phyloP scores from a whole-genome alignment of 371 early-diverging fungal species.

The Encephalitozoon hellem region DNA sequence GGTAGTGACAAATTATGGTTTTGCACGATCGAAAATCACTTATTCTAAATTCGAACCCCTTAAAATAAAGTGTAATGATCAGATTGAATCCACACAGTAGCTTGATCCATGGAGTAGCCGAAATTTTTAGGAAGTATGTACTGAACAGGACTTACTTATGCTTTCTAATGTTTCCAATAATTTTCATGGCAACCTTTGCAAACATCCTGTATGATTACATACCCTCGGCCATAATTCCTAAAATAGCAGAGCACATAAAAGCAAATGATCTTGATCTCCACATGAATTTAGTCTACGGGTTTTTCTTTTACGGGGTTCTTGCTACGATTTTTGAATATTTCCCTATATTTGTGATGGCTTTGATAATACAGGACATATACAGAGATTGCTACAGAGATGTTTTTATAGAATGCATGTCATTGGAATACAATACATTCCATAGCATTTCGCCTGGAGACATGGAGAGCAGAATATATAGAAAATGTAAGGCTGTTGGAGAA shows the following conservation, averaged over 20 bases:
- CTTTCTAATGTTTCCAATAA: not conserved
- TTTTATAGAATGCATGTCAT: constrained; percentile 31
- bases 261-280: not conserved
- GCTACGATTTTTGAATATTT: constrained; percentile 15
- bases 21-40: not conserved
- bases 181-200: not conserved
- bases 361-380: constrained; percentile 25
- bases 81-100: not conserved
- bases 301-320: not conserved
- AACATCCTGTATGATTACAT: not conserved
- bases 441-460: constrained; percentile 42
- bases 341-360: constrained; percentile 30
- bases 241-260: not conserved
- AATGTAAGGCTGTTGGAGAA: constrained; percentile 38
- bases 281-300: not conserved
- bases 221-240: not conserved
- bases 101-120: not conserved
- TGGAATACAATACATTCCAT: constrained; percentile 34
- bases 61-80: not conserved
- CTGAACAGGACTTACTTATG: not conserved
- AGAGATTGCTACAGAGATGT: constrained; percentile 17
- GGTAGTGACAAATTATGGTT: not conserved
- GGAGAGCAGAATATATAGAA: constrained; percentile 31
- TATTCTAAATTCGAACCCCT: not conserved
- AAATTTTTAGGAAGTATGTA: not conserved